Base-by-base conservation (phyloP, 163 green algal genomes). In the Scenedesmus sp. region DNA sequence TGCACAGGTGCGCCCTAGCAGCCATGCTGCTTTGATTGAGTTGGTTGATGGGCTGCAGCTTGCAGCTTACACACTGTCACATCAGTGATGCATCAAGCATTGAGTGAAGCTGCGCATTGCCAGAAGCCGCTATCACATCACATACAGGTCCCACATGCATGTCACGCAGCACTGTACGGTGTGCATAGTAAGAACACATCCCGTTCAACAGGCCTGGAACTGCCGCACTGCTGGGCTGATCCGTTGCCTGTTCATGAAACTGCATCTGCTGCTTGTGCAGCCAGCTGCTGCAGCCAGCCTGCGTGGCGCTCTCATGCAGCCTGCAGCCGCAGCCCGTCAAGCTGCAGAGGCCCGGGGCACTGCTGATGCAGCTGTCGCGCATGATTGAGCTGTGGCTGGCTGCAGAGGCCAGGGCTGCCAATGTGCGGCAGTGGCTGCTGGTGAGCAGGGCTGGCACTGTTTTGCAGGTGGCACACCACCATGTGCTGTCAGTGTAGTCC, bases 381-480 rank as follows among this genome's bases (percentile, higher is more conserved):
- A 88, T 94, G 93, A 67, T 93, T 18, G 93, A 94, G 93, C 79
- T 76, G 62, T 79, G 82, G 88, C 13, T 93, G 84, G 91, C 64
- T 2, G 67, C 79, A 15, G 93, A 94, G 52, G 83, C 88, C 9
- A 82, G 87, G 0, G 64, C 76, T 5, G 83, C 90, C 15, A 87
- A 87, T 4, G 84, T 93, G 77, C 66, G 84, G 13, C 12, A 84
- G 23, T 91, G 84, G 90, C 62, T 93, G 59, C 46, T 76, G 84
- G 84, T 93, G 73, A 26, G 90, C 18, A 56, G 10, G 86, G 5
- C 4, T 7, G 3, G 52, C 79, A 62, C 73, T 82, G 73, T 82
- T 82, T 23, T 52, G 46, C 86, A 67, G 4, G 4, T 10, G 9
- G 54, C n/a, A 46, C 18, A 20, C 34, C 56, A 46, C 34, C 34